These are phyloP conservation scores for Brassica cretica DNA, from an alignment of 345 rosid genomes.

Conservation along the genomic window DNA sequence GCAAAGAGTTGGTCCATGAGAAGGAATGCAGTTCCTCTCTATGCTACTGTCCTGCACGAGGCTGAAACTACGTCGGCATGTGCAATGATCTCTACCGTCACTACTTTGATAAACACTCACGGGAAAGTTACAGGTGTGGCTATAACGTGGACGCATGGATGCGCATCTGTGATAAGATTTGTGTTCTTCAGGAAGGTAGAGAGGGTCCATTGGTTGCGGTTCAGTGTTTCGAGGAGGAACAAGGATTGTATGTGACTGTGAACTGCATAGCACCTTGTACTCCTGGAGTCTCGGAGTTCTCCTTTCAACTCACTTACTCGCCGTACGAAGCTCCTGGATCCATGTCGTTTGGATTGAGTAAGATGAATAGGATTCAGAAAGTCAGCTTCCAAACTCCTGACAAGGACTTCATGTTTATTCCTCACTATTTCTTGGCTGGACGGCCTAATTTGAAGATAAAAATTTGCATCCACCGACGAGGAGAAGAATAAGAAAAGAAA, in stretches of 20 bases:
- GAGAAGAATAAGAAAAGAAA: not conserved
- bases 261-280: conserved; percentile 11
- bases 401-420: not conserved
- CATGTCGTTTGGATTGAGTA: not conserved
- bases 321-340: not conserved
- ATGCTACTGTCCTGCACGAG: not conserved
- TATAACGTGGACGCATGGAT: not conserved
- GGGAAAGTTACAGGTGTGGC: not conserved
- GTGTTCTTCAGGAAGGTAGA: not conserved
- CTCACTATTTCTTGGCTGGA: not conserved
- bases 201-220: conserved; percentile 28
- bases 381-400: not conserved
- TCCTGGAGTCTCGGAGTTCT: not conserved
- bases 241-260: conserved; percentile 31
- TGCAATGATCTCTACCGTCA: too few relatives aligned
- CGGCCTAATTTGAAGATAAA: not conserved
- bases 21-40: not conserved
- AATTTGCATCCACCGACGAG: not conserved
- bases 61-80: not conserved
- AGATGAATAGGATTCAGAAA: not conserved
- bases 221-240: conserved; percentile 19
- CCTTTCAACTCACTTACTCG: not conserved
- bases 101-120: too few relatives aligned
- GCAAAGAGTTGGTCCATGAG: not conserved
- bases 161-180: not conserved